Base-by-base conservation (phyloP, 345 rosid genomes). In the Schrenkiella parvula region DNA sequence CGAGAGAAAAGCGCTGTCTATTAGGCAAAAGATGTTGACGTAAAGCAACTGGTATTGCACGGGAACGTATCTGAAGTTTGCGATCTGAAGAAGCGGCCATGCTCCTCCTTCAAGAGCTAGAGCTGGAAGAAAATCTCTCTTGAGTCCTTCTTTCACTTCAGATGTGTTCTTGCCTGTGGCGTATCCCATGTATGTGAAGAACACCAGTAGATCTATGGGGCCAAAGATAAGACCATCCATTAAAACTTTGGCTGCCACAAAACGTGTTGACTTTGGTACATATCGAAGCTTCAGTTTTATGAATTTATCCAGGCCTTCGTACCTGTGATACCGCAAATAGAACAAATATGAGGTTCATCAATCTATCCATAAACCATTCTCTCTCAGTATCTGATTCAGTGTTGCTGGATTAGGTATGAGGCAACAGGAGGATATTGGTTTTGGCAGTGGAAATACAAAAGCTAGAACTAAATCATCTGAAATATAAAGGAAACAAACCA, bases 121-220 rank as follows among this genome's bases (percentile, higher is more conserved):
- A 54, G 98, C 93, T 0, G 97, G 98, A 15, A 88, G 80, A 73
- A 93, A 90, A 82, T 93, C 98, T 59, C 98, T 90, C 86, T 85
- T 87, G 79, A 90, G 14, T 47, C 81, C 90, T 84, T 88, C 92
- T 80, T 86, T 90, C 59, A 90, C 93, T 80, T 84, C 88, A 17
- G 80, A 11, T 6, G 71, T 70, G 64, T 57, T 87, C 81, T 90
- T 90, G 28, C 97, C 95, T 0, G 87, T 54, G 10, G 93, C 79
- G 64, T 84, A 86, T 53, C 98, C 98, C 93, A 90, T 86, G 73
- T 90, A 93, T 39, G 90, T 77, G 82, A 93, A 93, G 81, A 93
- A 93, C 23, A 83, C 82, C 14, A 93, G 67, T 76, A 93, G 80
- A 79, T 90, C 96, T 6, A 91, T 52, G 29, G 98, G 96, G 28